phyloP scores from a whole-genome alignment of 179 eudicot species.

The Spinacia oleracea region DNA sequence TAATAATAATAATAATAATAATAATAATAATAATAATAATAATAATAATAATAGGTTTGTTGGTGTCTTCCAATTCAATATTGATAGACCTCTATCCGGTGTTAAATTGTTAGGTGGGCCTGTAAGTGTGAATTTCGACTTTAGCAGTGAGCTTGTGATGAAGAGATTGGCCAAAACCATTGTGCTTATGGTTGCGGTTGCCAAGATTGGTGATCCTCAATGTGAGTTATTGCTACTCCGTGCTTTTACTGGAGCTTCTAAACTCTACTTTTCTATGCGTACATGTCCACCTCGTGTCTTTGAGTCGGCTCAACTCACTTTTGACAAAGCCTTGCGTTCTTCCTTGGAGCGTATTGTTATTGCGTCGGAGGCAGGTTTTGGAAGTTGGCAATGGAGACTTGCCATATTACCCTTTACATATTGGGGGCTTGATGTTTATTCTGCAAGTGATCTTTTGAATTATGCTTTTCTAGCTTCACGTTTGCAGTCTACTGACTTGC shows the following conservation, averaged over 20 bases:
- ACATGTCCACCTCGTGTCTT: no score
- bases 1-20: no score
- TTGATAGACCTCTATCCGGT: no score
- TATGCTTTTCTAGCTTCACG: not conserved
- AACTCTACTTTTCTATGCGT: no score
- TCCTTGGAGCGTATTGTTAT: no score
- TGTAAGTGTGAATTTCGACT: not conserved
- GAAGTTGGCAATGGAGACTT: not conserved
- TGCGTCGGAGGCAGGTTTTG: not conserved
- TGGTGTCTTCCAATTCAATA: no score
- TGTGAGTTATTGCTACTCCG: constrained; percentile 2
- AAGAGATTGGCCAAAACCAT: constrained; percentile 3
- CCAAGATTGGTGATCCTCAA: not conserved
- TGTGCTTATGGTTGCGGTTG: not conserved
- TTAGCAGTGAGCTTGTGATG: not conserved
- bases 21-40: no score
- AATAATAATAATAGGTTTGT: no score
- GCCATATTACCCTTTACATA: not conserved
- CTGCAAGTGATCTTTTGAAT: not conserved
- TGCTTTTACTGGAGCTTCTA: not conserved
- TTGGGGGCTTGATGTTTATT: not conserved
- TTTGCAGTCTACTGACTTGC: no score
- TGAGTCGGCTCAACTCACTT: no score
- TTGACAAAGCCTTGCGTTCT: no score
- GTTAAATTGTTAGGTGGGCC: no score